phyloP scores from a whole-genome alignment of 306 rosid genomes.

The Mimosa bimucronata region DNA sequence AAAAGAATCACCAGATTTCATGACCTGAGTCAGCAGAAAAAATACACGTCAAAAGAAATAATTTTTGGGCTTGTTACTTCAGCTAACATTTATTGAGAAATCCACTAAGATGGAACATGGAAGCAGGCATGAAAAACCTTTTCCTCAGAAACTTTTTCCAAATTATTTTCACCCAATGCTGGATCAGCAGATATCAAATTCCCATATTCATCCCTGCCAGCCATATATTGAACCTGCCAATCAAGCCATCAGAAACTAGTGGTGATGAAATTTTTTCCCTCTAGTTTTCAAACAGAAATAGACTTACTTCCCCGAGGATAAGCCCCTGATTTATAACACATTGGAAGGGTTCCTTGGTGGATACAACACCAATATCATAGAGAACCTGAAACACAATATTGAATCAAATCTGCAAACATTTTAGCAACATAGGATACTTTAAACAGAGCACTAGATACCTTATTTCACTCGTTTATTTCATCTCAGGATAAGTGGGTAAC shows the following conservation, averaged over 20 bases:
- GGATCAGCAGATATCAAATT: slow-evolving; percentile 73
- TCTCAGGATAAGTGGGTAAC: slow-evolving; percentile 19
- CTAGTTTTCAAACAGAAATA: slow-evolving; percentile 30
- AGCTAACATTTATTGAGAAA: slow-evolving; percentile 17
- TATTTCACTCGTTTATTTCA: slow-evolving; percentile 20
- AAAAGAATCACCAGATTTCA: slow-evolving; percentile 82
- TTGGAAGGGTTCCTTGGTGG: slow-evolving; percentile 94
- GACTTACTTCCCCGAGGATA: slow-evolving; percentile 91
- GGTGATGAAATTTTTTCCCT: neutral
- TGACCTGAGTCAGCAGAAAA: slow-evolving; percentile 55
- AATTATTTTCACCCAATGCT: slow-evolving; percentile 54
- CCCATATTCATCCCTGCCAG: slow-evolving; percentile 71
- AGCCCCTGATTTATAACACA: slow-evolving; percentile 99
- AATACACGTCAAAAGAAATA: slow-evolving; percentile 31
- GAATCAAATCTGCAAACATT: slow-evolving; percentile 31
- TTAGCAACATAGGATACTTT: slow-evolving; percentile 17
- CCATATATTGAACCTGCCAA: slow-evolving; percentile 90
- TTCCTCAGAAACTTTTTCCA: slow-evolving; percentile 71
- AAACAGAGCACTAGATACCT: slow-evolving; percentile 22
- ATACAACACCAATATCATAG: slow-evolving; percentile 85
- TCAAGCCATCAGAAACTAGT: slow-evolving; percentile 48
- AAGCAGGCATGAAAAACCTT: slow-evolving; percentile 54
- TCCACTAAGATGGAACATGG: slow-evolving; percentile 25
- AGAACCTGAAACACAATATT: slow-evolving; percentile 76
- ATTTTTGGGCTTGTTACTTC: slow-evolving; percentile 18